Evolutionary conservation across 768 basidiomycete genomes (phyloP).

Genomic region (Lactarius sanguifluus): DNA sequence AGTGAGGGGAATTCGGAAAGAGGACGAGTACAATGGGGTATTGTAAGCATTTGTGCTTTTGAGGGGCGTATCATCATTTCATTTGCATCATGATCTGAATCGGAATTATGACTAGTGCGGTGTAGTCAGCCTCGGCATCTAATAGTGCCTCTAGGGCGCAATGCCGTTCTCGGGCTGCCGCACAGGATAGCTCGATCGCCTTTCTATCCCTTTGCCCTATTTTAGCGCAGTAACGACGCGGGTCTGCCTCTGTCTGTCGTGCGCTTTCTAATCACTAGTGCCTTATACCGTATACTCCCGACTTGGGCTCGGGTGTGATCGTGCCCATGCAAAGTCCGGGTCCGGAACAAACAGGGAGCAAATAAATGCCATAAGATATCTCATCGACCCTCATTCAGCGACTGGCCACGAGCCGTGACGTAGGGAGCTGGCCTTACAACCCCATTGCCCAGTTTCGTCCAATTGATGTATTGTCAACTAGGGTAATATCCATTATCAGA

Average conservation of each 20-base stretch:
- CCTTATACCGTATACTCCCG: background rate
- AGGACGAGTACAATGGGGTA: background rate
- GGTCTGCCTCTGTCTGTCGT: background rate
- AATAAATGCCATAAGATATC: no score
- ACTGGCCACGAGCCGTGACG: background rate
- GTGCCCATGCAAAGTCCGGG: background rate
- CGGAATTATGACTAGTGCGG: background rate
- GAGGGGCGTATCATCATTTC: slow-evolving; percentile 1
- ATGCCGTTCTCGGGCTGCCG: background rate
- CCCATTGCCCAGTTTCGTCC: background rate
- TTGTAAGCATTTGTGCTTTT: background rate
- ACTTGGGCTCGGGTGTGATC: background rate
- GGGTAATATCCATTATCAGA: background rate
- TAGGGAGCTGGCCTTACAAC: background rate
- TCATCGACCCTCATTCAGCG: no score
- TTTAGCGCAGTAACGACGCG: background rate
- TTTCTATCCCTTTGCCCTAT: background rate
- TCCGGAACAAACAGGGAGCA: background rate
- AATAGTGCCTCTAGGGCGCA: no score
- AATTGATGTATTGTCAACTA: background rate
- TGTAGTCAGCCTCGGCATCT: no score
- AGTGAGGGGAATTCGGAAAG: background rate
- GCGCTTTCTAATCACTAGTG: background rate
- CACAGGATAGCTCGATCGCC: background rate
- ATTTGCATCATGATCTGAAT: background rate